Evolutionary conservation across 495 filamentous ascomycete genomes (phyloP).

Genomic region (Talaromyces trachyspermus): DNA sequence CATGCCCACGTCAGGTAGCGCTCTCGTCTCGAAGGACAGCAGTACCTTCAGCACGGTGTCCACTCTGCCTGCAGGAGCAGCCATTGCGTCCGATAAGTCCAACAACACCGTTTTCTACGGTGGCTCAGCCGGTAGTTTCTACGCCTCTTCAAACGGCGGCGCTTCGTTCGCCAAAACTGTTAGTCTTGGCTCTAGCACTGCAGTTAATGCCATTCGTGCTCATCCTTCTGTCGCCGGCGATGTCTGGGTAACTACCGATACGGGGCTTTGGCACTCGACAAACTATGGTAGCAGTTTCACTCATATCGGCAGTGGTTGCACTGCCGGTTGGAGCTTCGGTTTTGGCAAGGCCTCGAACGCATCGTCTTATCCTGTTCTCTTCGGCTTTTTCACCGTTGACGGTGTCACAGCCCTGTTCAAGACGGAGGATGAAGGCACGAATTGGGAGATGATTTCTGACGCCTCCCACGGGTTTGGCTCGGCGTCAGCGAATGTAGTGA

Average conservation of each 20-base stretch:
- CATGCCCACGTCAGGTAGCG: constrained; percentile 21
- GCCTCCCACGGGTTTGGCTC: constrained; percentile 45
- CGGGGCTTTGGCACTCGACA: constrained; percentile 44
- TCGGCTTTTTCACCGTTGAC: constrained; percentile 41
- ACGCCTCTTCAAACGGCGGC: constrained; percentile 38
- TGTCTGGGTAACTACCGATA: constrained; percentile 46
- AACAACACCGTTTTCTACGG: constrained; percentile 47
- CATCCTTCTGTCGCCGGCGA: constrained; percentile 44
- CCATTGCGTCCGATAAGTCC: constrained; percentile 45
- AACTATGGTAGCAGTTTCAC: constrained; percentile 42
- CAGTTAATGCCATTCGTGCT: constrained; percentile 39
- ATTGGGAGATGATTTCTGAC: constrained; percentile 47
- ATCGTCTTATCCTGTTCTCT: constrained; percentile 34
- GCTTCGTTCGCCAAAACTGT: constrained; percentile 32
- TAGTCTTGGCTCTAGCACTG: constrained; percentile 21
- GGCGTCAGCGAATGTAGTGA: constrained; percentile 35
- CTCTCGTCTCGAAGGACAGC: constrained; percentile 22
- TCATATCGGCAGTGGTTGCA: constrained; percentile 19
- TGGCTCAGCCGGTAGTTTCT: constrained; percentile 35
- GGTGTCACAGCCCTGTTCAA: constrained; percentile 40
- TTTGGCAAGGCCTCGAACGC: constrained; percentile 25
- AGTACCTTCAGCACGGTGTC: constrained; percentile 36
- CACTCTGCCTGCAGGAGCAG: constrained; percentile 34
- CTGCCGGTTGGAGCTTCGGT: constrained; percentile 37
- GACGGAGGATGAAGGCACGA: constrained; percentile 35